These are phyloP conservation scores for Closterium sp. DNA, from an alignment of 139 green algal species.

Conservation along the genomic window DNA sequence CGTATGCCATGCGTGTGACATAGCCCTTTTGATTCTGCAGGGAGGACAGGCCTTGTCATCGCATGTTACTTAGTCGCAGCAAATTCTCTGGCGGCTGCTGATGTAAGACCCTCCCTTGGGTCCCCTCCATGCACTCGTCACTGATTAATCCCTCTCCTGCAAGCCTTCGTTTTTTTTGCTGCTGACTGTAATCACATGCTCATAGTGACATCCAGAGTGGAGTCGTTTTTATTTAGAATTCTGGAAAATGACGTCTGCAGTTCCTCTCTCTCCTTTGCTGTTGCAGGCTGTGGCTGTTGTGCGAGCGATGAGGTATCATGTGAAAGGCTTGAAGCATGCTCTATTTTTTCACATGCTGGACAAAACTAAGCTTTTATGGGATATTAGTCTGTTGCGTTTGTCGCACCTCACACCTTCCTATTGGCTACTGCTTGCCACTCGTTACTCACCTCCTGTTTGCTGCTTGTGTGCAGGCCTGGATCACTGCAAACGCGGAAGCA, in stretches of 20 bases:
- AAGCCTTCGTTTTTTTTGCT: not conserved
- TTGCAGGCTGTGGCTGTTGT: not conserved
- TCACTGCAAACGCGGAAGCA: not conserved
- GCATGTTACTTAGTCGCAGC: not conserved
- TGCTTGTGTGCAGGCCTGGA: too few relatives aligned
- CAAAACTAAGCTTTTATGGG: too few relatives aligned
- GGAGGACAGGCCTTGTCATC: not conserved
- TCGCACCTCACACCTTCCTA: not conserved
- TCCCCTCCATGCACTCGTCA: not conserved
- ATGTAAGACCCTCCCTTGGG: not conserved
- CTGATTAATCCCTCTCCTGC: not conserved
- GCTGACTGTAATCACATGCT: too few relatives aligned
- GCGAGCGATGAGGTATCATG: not conserved
- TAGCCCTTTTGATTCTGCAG: not conserved
- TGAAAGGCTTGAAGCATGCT: too few relatives aligned
- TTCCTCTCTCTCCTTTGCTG: not conserved
- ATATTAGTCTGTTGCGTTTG: too few relatives aligned
- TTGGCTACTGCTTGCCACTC: not conserved
- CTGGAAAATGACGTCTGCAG: too few relatives aligned
- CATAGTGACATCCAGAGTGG: too few relatives aligned
- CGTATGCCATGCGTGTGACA: not conserved
- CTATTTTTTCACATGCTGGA: not conserved
- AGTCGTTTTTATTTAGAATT: too few relatives aligned
- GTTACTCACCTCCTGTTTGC: too few relatives aligned
- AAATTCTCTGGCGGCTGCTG: not conserved